Evolutionary conservation across 208 protist genomes (phyloP), one percentile per base, ranked within the genome.

Genomic region (Trypanosoma lewisi): DNA sequence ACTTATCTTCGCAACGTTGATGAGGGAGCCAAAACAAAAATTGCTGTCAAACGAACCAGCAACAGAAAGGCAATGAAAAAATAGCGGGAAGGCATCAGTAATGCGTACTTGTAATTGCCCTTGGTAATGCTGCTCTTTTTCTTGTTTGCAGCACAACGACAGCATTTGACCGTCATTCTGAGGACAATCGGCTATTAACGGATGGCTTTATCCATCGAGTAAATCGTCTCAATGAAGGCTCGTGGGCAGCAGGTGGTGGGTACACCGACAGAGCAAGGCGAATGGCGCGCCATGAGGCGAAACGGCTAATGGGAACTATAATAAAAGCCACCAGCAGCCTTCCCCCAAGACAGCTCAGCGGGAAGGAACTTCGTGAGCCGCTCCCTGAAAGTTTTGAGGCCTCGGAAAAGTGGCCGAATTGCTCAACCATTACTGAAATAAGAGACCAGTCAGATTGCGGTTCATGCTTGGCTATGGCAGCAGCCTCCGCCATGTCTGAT

Each of bases 401-500:
- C 6, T 72, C 71, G 25, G 67, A 70, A 25, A 53, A 80, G 30
- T 93, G 85, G 85, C 78, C 83, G 11, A 34, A 83, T 51, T 93
- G 85, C 73, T 41, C 47, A 17, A 80, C 82, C 60, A 85, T 90
- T 56, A 19, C 48, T 17, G 70, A 88, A 57, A 87, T 96, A 53
- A 80, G 86, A 28, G 91, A 96, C 67, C 92, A 97, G 79, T 91
- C 80, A 19, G 78, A 62, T 58, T 97, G 93, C 76, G 93, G 90
- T 41, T 89, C 78, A 47, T 97, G 93, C 85, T 97, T 90, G 93
- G 92, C 92, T 37, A 91, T 97, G 54, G 82, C 78, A 14, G 83
- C 89, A n/a, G 78, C 81, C 48, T 87, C 88, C 67, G 73, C 88
- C 31, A 88, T 96, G 7, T 80, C 85, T 17, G 90, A 96, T 70